phyloP scores from a whole-genome alignment of 352 stramenopile species.

The Thalassiosira sp. region DNA sequence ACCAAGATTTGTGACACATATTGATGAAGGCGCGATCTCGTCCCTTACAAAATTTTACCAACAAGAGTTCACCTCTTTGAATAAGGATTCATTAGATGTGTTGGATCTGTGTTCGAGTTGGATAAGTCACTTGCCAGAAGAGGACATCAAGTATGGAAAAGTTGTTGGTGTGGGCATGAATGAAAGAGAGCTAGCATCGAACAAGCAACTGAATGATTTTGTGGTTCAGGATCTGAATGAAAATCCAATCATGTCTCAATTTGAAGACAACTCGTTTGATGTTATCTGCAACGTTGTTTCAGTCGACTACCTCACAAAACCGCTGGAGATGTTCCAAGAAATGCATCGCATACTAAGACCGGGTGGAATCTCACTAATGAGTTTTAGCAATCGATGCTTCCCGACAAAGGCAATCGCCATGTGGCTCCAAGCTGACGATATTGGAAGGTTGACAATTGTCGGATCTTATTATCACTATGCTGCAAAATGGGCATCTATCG shows the following conservation, averaged over 20 bases:
- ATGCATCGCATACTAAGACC: constrained; percentile 82
- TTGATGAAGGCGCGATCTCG: constrained; percentile 70
- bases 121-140: constrained; percentile 66
- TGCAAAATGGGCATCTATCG: constrained; percentile 72
- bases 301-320: constrained; percentile 85
- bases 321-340: constrained; percentile 83
- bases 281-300: constrained; percentile 83
- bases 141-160: constrained; percentile 49
- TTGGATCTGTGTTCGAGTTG: constrained; percentile 76
- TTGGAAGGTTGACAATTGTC: constrained; percentile 83
- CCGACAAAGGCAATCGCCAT: constrained; percentile 84
- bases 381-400: constrained; percentile 85
- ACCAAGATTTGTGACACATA: constrained; percentile 76
- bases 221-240: constrained; percentile 83
- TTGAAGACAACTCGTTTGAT: constrained; percentile 82
- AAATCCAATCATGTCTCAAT: constrained; percentile 72
- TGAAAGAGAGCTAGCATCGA: constrained; percentile 57
- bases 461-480: constrained; percentile 83
- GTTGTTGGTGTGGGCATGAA: constrained; percentile 76
- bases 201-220: constrained; percentile 76
- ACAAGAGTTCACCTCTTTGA: constrained; percentile 50
- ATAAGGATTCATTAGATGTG: constrained; percentile 51
- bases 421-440: constrained; percentile 82
- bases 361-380: constrained; percentile 78
- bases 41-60: constrained; percentile 64